Evolutionary conservation across 2,329 filamentous ascomycete species (phyloP).

Genomic region (Sordariomycetes sp.): DNA sequence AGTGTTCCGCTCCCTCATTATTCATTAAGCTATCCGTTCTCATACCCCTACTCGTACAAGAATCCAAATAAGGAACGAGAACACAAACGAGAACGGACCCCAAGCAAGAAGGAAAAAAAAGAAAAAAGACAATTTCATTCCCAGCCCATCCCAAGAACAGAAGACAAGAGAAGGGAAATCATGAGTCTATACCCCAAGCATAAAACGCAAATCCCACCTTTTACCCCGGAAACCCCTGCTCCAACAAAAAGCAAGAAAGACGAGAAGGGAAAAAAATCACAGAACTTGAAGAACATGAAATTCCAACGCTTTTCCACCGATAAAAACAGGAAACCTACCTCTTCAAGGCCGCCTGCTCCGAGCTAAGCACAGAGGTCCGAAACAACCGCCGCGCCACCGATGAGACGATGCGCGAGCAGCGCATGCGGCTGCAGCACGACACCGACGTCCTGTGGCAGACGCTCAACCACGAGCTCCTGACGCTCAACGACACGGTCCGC

Average conservation of each 20-base stretch:
- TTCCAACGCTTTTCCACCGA: background rate
- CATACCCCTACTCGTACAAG: slow-evolving; percentile 22
- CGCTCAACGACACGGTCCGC: slow-evolving; percentile 80
- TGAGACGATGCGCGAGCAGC: slow-evolving; percentile 70
- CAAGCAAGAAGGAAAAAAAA: background rate
- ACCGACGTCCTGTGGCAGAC: slow-evolving; percentile 84
- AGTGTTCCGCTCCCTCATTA: background rate
- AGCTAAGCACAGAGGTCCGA: slow-evolving; percentile 76
- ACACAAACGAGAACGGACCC: background rate
- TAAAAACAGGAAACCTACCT: slow-evolving; percentile 54
- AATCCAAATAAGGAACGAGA: background rate
- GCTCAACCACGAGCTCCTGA: slow-evolving; percentile 69
- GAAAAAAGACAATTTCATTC: too few relatives aligned
- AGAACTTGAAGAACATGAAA: background rate
- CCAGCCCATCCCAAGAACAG: too few relatives aligned
- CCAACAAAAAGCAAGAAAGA: background rate
- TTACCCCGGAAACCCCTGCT: background rate
- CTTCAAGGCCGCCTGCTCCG: slow-evolving; percentile 85
- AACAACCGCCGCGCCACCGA: slow-evolving; percentile 64
- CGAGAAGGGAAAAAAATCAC: background rate
- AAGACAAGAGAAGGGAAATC: too few relatives aligned
- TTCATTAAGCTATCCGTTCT: background rate
- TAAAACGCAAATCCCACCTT: too few relatives aligned
- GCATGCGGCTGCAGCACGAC: slow-evolving; percentile 82
- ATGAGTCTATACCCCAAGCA: too few relatives aligned